Base-by-base conservation (phyloP, 179 eudicot species). In the Camellia oleifera region DNA sequence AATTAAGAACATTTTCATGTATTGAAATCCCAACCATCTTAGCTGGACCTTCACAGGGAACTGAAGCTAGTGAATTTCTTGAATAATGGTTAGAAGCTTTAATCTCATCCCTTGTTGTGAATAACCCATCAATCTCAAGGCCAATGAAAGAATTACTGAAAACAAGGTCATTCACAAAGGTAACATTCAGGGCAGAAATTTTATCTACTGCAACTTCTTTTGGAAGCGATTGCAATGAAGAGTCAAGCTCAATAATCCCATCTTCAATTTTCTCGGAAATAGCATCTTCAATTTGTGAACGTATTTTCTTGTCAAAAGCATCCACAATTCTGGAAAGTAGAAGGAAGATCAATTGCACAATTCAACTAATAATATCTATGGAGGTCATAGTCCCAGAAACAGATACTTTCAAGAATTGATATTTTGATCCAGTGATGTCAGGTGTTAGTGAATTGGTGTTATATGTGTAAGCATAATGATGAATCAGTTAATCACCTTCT, bases 11-110 rank as follows among this genome's bases (percentile, higher is more conserved):
- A 80, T 87, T 86, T 87, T 94, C 90, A 81, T 92, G 93, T 77
- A 94, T 46, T 79, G 92, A 85, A 73, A 95, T 87, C 74, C 88
- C 90, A 79, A 88, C 83, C 98, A 95, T 95, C 82, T 89, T 92
- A 13, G 90, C 86, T 48, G 90, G 70, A 83, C 86, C 88, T 40
- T 85, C 87, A 79, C 90, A 89, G 52, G 89, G 82, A 53, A 78
- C 11, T 69, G 72, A 78, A 54, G 79, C 84, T 79, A 52, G 86
- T 53, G 73, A 64, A 76, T 81, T 81, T 83, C 83, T 79, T 46
- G 40, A 78, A 32, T 75, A 18, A 79, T 46, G 48, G 70, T 42
- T 75, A 64, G 54, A 57, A 68, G 42, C 20, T 20, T 77, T 75
- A 76, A 60, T 71, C 78, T 78, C 78, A 77, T 84, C 85, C 78